Evolutionary conservation across 129 eudicot genomes (phyloP), one percentile per base, ranked within the genome.

Genomic region (Ambrosia artemisiifolia): DNA sequence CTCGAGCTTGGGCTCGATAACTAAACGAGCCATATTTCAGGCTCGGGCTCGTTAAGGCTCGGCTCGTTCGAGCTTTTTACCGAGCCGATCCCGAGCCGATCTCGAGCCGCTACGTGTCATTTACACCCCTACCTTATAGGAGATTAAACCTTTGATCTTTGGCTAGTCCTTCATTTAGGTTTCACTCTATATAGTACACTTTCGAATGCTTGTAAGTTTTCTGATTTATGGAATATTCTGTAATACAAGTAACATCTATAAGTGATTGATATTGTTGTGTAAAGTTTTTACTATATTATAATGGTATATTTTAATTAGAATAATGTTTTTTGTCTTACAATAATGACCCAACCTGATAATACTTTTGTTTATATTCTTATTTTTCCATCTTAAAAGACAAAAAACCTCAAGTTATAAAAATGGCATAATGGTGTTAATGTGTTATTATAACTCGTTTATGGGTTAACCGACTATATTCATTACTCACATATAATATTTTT

Each of bases 191-290:
- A n/a, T 40, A 20, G 57, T 6, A 12, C 11, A 61, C 18, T 36
- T 42, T 57, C 19, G 16, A 11, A 24, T 14, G 18, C 54, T 13
- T 56, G 2, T 3, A 54, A 20, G 40, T 17, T 5, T 69, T 69
- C 50, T 70, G 35, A 35, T 53, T 53, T 53, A 40, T 33, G 12
- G 59, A 51, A 51, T 51, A 47, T 47, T 13, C 14, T 47, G 53
- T 11, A 50, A 17, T 35, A 18, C 11, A 35, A 53, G 2, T 53
- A 11, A 53, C 63, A 51, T 70, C 11, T 13, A 3, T 70, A 38
- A 55, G 38, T 38, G 49, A 56, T 59, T 70, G 53, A 70, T 70
- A 36, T 70, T 54, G 34, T 18, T 55, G n/a, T 55, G 14, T 20
- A 19, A 19, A 55, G n/a, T 6, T 19, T 19, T 55, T 20, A 55